Evolutionary conservation across 768 basidiomycete genomes (phyloP).

Genomic region (Boletellus emodensis): DNA sequence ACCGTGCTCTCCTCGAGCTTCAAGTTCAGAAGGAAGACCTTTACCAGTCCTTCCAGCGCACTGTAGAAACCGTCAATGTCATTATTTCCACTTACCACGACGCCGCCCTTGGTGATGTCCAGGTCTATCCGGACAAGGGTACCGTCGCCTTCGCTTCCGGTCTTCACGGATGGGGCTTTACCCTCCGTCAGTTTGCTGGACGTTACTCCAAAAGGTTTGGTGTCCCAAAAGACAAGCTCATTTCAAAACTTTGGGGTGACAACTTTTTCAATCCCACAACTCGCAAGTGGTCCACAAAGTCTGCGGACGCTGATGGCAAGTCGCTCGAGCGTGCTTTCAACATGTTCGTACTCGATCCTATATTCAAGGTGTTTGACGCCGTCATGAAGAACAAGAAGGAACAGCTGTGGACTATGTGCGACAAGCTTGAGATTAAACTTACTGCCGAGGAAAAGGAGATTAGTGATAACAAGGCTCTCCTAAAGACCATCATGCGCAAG

Average conservation of each 20-base stretch:
- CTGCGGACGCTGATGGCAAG: conserved; percentile 75
- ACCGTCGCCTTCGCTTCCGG: conserved; percentile 99
- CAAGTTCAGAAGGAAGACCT: conserved; percentile 96
- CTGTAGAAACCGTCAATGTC: conserved; percentile 97
- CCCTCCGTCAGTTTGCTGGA: conserved; percentile 92
- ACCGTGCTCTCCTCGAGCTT: conserved; percentile 97
- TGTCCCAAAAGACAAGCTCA: conserved; percentile 98
- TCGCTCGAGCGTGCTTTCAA: conserved; percentile 98
- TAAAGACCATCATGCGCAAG: conserved; percentile 98
- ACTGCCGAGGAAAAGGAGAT: conserved; percentile 84
- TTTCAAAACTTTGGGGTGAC: conserved; percentile 97
- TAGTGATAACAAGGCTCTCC: conserved; percentile 84
- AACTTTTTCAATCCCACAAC: conserved; percentile 98
- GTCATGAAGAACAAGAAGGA: conserved; percentile 99
- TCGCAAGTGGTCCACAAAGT: conserved; percentile 90
- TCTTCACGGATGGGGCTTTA: conserved; percentile 99
- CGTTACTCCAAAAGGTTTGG: conserved; percentile 98
- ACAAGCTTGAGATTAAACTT: conserved; percentile 95
- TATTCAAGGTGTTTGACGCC: conserved; percentile 96
- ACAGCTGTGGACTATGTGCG: conserved; percentile 72
- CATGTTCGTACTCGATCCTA: conserved; percentile 96
- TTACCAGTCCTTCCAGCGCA: conserved; percentile 96
- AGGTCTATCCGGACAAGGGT: conserved; percentile 97
- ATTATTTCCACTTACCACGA: conserved; percentile 98
- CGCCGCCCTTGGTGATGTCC: conserved; percentile 90